phyloP scores from a whole-genome alignment of 2,329 filamentous ascomycete genomes.

The Dactylellina cionopaga region DNA sequence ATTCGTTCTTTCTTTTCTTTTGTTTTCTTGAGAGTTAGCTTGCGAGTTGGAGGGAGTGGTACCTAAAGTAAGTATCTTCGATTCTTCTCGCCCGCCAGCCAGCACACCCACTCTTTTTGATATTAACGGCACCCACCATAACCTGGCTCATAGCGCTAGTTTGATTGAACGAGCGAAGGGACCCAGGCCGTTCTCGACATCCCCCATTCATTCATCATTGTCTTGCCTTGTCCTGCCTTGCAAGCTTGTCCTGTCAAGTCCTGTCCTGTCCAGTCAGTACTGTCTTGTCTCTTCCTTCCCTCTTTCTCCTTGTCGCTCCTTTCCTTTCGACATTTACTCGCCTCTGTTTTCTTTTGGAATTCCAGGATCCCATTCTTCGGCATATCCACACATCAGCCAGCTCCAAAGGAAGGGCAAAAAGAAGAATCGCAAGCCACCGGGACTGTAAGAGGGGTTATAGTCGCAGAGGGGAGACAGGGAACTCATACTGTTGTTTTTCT shows the following conservation, averaged over 20 bases:
- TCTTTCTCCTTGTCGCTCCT: constrained; percentile 19
- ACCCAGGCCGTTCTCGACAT: constrained; percentile 49
- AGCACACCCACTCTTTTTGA: constrained; percentile 50
- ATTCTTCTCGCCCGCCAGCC: constrained; percentile 36
- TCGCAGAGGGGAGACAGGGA: constrained; percentile 20
- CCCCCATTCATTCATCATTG: constrained; percentile 17
- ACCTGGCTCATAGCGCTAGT: constrained; percentile 50
- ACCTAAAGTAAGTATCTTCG: constrained; percentile 4
- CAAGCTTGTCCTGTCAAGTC: too few relatives aligned
- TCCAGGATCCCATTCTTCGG: constrained; percentile 17
- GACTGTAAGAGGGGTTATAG: constrained; percentile 18
- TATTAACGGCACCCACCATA: constrained; percentile 48
- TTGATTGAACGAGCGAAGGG: constrained; percentile 46
- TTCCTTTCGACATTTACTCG: constrained; percentile 31
- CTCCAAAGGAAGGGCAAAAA: constrained; percentile 1
- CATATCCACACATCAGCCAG: neutral
- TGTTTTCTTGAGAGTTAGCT: neutral
- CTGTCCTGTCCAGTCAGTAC: neutral
- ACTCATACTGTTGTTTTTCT: too few relatives aligned
- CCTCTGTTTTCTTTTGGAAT: constrained; percentile 10
- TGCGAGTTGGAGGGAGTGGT: neutral
- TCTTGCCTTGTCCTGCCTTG: neutral
- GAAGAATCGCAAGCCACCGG: constrained; percentile 25
- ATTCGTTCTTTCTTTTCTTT: constrained; percentile 18
- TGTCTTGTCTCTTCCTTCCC: constrained; percentile 9